Evolutionary conservation across 306 rosid species (phyloP).

Genomic region (Nissolia schottii): DNA sequence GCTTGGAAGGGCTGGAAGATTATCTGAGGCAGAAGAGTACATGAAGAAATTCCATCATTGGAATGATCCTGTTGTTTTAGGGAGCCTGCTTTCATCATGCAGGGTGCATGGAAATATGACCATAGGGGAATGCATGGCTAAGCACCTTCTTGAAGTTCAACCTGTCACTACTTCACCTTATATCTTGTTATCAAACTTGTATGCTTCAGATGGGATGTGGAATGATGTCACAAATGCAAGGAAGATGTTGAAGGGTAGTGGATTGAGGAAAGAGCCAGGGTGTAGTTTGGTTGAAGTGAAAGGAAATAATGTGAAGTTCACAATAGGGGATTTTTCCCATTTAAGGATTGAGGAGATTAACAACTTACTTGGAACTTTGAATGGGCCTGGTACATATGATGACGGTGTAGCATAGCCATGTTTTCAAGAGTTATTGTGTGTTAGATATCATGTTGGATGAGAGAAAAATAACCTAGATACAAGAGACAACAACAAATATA

Average conservation of each 20-base stretch:
- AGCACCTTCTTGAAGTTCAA: constrained; percentile 28
- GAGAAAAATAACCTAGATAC: too few species aligned
- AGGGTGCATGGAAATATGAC: constrained; percentile 31
- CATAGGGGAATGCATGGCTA: constrained; percentile 32
- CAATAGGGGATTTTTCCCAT: constrained; percentile 31
- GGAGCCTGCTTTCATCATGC: constrained; percentile 45
- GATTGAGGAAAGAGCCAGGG: constrained; percentile 37
- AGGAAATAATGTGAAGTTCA: constrained; percentile 32
- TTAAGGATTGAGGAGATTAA: constrained; percentile 26
- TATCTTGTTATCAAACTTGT: constrained; percentile 41
- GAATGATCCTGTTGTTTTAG: constrained; percentile 33
- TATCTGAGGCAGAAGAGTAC: constrained; percentile 34
- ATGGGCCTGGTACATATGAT: not conserved
- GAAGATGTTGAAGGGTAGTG: constrained; percentile 38
- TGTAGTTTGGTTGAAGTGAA: constrained; percentile 38
- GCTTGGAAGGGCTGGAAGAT: constrained; percentile 42
- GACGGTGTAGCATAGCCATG: not conserved
- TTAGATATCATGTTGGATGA: too few species aligned
- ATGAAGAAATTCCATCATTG: constrained; percentile 26
- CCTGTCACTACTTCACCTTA: constrained; percentile 32
- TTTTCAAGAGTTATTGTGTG: not conserved
- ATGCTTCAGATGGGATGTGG: constrained; percentile 48
- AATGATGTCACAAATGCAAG: constrained; percentile 33
- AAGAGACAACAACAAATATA: too few species aligned
- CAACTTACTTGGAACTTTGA: constrained; percentile 16